phyloP scores from a whole-genome alignment of 2,329 filamentous ascomycete genomes.

The Scytalidium sp. region DNA sequence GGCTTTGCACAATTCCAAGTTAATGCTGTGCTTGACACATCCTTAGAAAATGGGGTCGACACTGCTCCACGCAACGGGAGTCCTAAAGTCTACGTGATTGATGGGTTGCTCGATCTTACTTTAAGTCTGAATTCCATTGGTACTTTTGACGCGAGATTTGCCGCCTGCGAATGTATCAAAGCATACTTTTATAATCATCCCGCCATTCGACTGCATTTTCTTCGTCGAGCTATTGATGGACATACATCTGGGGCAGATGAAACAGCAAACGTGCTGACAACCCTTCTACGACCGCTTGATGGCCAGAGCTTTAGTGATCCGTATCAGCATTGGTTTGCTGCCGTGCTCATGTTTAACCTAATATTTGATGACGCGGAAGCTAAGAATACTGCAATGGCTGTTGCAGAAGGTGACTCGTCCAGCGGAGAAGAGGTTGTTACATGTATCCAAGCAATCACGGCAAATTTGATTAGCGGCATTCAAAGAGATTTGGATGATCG shows the following conservation, averaged over 20 bases:
- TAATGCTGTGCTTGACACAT: slow-evolving; percentile 49
- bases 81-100: slow-evolving; percentile 80
- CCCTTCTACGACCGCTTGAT: slow-evolving; percentile 67
- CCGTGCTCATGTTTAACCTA: slow-evolving; percentile 81
- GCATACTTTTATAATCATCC: slow-evolving; percentile 85
- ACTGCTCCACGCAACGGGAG: slow-evolving; percentile 46
- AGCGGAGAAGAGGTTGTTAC: slow-evolving; percentile 94
- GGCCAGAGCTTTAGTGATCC: slow-evolving; percentile 68
- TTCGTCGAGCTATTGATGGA: slow-evolving; percentile 84
- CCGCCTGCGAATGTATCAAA: slow-evolving; percentile 86
- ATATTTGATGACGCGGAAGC: slow-evolving; percentile 76
- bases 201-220: slow-evolving; percentile 80
- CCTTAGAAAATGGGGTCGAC: slow-evolving; percentile 32
- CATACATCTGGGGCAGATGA: slow-evolving; percentile 75
- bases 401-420: slow-evolving; percentile 85
- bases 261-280: slow-evolving; percentile 83
- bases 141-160: slow-evolving; percentile 76
- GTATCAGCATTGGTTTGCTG: slow-evolving; percentile 87
- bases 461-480: slow-evolving; percentile 79
- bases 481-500: slow-evolving; percentile 75
- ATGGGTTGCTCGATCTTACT: slow-evolving; percentile 81
- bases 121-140: slow-evolving; percentile 64
- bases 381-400: slow-evolving; percentile 74
- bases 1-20: slow-evolving; percentile 86
- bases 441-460: slow-evolving; percentile 82